Evolutionary conservation across 306 rosid species (phyloP).

Genomic region (Fragaria vesca): DNA sequence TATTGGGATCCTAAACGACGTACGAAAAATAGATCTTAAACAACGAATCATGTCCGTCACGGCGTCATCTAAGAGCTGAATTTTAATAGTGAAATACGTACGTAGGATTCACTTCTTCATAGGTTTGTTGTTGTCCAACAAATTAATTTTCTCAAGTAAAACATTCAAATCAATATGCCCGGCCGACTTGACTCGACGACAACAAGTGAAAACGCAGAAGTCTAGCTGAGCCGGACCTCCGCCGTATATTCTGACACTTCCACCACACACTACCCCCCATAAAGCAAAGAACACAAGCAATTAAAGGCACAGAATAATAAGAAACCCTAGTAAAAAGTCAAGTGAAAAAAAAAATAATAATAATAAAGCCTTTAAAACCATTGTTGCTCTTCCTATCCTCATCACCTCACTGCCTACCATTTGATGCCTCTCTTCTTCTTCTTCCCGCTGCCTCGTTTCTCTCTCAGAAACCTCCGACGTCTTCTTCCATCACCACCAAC

Average conservation of each 20-base stretch:
- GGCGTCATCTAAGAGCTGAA: too few species aligned
- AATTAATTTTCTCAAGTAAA: too few species aligned
- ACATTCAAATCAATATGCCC: background rate
- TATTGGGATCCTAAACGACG: too few species aligned
- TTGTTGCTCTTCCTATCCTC: background rate
- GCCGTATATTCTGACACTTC: conserved; percentile 4
- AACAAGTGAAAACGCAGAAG: background rate
- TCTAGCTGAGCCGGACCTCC: background rate
- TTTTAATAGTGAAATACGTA: too few species aligned
- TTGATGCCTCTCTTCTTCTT: conserved; percentile 1
- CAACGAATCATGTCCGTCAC: too few species aligned
- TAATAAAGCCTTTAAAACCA: background rate
- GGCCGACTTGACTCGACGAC: background rate
- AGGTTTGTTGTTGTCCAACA: background rate
- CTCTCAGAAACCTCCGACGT: conserved; percentile 3
- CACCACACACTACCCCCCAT: background rate
- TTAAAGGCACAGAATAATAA: background rate
- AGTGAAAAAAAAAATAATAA: background rate
- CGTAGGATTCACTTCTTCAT: background rate
- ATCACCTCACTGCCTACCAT: background rate
- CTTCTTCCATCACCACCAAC: conserved; percentile 18
- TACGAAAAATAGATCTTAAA: too few species aligned
- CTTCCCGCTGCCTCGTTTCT: conserved; percentile 38
- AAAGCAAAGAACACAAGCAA: background rate
- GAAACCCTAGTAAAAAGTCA: background rate